phyloP scores from a whole-genome alignment of 2,329 filamentous ascomycete species.

The Chaetomium olivaceum region DNA sequence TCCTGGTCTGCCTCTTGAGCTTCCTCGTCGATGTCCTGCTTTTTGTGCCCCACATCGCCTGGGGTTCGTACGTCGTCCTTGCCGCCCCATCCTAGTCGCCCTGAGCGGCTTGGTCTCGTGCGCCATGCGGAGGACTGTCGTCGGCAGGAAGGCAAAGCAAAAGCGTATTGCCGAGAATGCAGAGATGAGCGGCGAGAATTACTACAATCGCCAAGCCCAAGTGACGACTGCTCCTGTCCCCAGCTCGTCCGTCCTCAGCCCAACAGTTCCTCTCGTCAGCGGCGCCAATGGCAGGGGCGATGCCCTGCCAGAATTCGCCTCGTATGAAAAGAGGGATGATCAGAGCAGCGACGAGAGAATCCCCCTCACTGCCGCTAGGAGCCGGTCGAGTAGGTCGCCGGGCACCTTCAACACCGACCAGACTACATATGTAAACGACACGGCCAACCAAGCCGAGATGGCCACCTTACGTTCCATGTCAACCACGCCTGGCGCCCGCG shows the following conservation, averaged over 20 bases:
- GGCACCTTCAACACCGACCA: slow-evolving; percentile 47
- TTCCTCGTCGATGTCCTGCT: slow-evolving; percentile 93
- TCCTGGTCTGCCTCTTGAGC: slow-evolving; percentile 79
- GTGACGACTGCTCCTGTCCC: slow-evolving; percentile 44
- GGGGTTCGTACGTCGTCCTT: slow-evolving; percentile 92
- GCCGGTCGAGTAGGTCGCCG: slow-evolving; percentile 59
- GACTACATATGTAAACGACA: slow-evolving; percentile 40
- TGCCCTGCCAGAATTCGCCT: slow-evolving; percentile 57
- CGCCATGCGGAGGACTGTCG: slow-evolving; percentile 89
- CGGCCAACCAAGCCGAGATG: slow-evolving; percentile 35
- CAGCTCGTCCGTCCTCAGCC: slow-evolving; percentile 50
- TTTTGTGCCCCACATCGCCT: slow-evolving; percentile 90
- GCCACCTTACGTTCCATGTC: slow-evolving; percentile 44
- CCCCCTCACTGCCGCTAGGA: slow-evolving; percentile 63
- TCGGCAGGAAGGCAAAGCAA: slow-evolving; percentile 90
- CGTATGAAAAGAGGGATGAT: slow-evolving; percentile 67
- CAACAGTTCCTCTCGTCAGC: slow-evolving; percentile 59
- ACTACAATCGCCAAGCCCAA: slow-evolving; percentile 71
- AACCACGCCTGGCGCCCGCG: slow-evolving; percentile 39
- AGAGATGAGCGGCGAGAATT: slow-evolving; percentile 95
- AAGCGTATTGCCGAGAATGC: slow-evolving; percentile 89
- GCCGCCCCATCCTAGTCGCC: slow-evolving; percentile 80
- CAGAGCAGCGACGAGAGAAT: slow-evolving; percentile 68
- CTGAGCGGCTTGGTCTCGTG: slow-evolving; percentile 84
- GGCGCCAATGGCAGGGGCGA: slow-evolving; percentile 54